These are phyloP conservation scores for Maudiozyma barnettii DNA, from an alignment of 805 yeast genomes.

Conservation along the genomic window DNA sequence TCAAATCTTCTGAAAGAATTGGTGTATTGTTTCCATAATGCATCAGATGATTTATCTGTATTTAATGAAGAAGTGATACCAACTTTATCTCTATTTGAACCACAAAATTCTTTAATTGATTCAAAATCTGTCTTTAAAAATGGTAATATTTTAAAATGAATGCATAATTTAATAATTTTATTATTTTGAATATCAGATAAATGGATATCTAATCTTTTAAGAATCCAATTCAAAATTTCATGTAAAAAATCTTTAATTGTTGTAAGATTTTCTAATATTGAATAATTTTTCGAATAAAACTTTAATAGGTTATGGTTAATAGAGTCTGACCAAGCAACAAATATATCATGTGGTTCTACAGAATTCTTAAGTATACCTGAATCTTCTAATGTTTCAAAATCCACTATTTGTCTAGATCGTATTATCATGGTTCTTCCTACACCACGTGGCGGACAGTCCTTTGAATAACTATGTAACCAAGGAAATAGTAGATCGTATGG, in stretches of 20 bases:
- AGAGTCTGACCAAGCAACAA: constrained; percentile 36
- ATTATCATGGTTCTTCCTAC: constrained; percentile 32
- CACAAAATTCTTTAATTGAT: constrained; percentile 15
- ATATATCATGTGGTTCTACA: constrained; percentile 43
- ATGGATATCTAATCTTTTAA: not conserved
- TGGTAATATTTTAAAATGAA: constrained; percentile 27
- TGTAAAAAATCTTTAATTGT: not conserved
- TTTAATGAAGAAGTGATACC: not conserved
- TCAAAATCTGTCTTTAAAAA: constrained; percentile 36
- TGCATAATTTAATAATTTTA: constrained; percentile 12
- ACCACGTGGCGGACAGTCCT: constrained; percentile 40
- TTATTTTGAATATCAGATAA: constrained; percentile 9
- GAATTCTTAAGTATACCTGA: constrained; percentile 47
- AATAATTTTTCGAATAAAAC: constrained; percentile 1
- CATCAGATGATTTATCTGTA: not conserved
- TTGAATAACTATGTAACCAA: constrained; percentile 78
- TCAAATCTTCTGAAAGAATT: constrained; percentile 77
- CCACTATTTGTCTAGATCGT: constrained; percentile 18
- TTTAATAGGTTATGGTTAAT: constrained; percentile 28
- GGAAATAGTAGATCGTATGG: constrained; percentile 68
- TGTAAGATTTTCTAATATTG: not conserved
- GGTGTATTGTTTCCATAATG: constrained; percentile 40
- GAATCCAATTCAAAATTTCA: not conserved
- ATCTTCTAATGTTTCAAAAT: constrained; percentile 10
- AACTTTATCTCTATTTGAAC: not conserved